These are phyloP conservation scores for Penicillium flavigenum DNA, from an alignment of 495 filamentous ascomycete species.

Conservation along the genomic window DNA sequence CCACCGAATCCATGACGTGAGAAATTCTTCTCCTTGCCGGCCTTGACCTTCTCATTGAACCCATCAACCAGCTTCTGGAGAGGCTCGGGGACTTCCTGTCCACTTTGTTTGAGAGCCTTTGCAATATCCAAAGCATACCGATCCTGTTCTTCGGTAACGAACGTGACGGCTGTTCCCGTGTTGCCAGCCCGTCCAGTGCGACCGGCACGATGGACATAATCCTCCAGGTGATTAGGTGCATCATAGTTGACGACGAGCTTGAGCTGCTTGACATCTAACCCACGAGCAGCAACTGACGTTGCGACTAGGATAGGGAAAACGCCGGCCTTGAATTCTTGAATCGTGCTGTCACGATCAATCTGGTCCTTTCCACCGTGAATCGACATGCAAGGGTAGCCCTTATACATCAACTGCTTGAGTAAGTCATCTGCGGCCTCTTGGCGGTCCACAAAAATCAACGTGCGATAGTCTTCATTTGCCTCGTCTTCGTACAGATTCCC, in stretches of 20 bases:
- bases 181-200: constrained; percentile 94
- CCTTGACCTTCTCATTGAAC: constrained; percentile 86
- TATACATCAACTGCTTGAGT: constrained; percentile 76
- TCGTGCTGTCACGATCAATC: constrained; percentile 89
- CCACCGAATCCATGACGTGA: constrained; percentile 84
- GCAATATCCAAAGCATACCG: constrained; percentile 86
- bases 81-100: constrained; percentile 72
- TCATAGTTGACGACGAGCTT: constrained; percentile 98
- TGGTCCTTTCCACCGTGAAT: constrained; percentile 98
- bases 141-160: constrained; percentile 88
- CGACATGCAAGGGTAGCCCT: constrained; percentile 91
- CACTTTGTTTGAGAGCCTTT: constrained; percentile 91
- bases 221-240: constrained; percentile 92
- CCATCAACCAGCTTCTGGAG: constrained; percentile 61
- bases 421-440: constrained; percentile 92
- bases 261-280: constrained; percentile 93
- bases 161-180: constrained; percentile 91
- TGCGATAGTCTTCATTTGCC: constrained; percentile 78
- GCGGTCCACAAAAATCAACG: constrained; percentile 90
- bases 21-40: constrained; percentile 79
- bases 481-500: constrained; percentile 81
- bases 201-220: constrained; percentile 95
- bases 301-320: constrained; percentile 87
- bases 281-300: constrained; percentile 93
- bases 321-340: constrained; percentile 92